Base-by-base conservation (phyloP, 2,329 filamentous ascomycete genomes). In the Trichoderma atroviride region DNA sequence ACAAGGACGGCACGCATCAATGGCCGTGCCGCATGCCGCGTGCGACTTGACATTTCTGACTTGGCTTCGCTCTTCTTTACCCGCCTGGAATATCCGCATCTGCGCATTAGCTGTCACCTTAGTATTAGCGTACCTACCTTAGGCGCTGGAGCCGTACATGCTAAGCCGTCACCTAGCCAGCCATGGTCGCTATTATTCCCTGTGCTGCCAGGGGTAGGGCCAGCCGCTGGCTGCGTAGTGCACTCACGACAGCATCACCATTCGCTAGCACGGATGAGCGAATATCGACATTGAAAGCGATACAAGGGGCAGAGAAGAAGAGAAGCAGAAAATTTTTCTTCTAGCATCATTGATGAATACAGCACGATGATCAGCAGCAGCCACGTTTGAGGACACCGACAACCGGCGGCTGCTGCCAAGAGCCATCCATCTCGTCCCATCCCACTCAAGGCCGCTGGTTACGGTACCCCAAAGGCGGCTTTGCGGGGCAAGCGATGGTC, bases 201-300 rank as follows among this genome's bases (percentile, higher is more conserved):
- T 66, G 63, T 35, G 47, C 9, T 50, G 47, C 47, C 63, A 66
- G 63, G 63, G 63, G 63, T 66, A 66, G 50, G n/a, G 53, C 59
- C 40, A 40, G 9, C 52, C 63, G 33, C 29, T 35, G 19, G 53
- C 63, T 58, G 63, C 63, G 33, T 56, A 35, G 62, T 35, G 27
- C 53, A 57, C 24, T 58, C 53, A 19, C 63, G 55, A 43, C 56
- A 67, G 63, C 63, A 55, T 59, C 63, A 37, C 43, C n/a, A 33
- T 43, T 58, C 40, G 50, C 55, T 67, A 67, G 55, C 63, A 67
- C 63, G 29, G 29, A 24, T 58, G 55, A 59, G 53, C 53, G 55
- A 59, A 67, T 52, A 67, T 52, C 22, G n/a, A 47, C 35, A 59
- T 59, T 35, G 11, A 35, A 35, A 55, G 63, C 53, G 37, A 57